These are phyloP conservation scores for Cercospora nicotianae DNA, from an alignment of 2,329 filamentous ascomycete species.

Conservation along the genomic window DNA sequence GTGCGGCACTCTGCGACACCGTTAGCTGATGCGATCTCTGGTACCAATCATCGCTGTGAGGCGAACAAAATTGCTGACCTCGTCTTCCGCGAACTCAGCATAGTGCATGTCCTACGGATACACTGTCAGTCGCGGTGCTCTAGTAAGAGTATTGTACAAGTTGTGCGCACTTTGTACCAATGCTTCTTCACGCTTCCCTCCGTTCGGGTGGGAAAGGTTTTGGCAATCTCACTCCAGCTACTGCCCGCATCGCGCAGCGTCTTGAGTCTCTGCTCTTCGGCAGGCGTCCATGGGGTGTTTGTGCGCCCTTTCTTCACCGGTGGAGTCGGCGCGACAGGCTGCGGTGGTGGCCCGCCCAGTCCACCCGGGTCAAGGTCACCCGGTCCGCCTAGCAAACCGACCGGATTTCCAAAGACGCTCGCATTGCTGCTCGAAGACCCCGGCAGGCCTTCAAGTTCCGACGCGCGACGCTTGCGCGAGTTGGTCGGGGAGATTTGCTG, in stretches of 20 bases:
- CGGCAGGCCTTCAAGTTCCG: slow-evolving; percentile 36
- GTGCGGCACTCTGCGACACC: slow-evolving; percentile 63
- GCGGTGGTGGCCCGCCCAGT: slow-evolving; percentile 32
- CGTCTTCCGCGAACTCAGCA: slow-evolving; percentile 95
- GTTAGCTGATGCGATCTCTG: slow-evolving; percentile 28
- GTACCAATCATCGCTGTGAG: slow-evolving; percentile 35
- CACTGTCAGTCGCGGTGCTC: slow-evolving; percentile 5
- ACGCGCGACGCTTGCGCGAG: slow-evolving; percentile 40
- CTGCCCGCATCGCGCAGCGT: slow-evolving; percentile 89
- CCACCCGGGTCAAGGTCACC: slow-evolving; percentile 21
- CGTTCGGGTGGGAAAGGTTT: slow-evolving; percentile 91
- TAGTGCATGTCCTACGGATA: slow-evolving; percentile 89
- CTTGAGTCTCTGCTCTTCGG: slow-evolving; percentile 89
- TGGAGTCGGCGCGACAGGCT: slow-evolving; percentile 43
- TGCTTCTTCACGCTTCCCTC: slow-evolving; percentile 99
- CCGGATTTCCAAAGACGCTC: slow-evolving; percentile 33
- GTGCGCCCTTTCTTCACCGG: slow-evolving; percentile 89
- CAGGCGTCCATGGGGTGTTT: slow-evolving; percentile 98
- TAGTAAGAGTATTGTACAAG: not conserved
- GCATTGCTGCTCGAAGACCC: slow-evolving; percentile 36
- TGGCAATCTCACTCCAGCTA: slow-evolving; percentile 97
- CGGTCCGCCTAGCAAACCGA: slow-evolving; percentile 30
- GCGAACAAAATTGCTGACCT: slow-evolving; percentile 62
- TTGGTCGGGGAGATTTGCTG: slow-evolving; percentile 37
- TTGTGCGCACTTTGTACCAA: slow-evolving; percentile 81